phyloP scores from a whole-genome alignment of 768 basidiomycete species.

The Neoboletus brunneissimus region DNA sequence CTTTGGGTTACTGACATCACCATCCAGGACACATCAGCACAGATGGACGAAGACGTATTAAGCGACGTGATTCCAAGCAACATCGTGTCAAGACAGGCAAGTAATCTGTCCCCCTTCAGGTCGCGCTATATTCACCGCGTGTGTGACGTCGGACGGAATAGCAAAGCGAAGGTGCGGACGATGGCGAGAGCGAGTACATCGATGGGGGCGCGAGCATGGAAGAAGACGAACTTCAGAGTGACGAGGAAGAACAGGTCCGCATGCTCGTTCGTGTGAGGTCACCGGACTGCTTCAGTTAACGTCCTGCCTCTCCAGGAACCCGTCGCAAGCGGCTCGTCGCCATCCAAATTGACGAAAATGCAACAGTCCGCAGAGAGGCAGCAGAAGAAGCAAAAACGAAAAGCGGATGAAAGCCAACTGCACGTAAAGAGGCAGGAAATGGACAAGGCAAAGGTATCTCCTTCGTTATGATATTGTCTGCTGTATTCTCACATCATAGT shows the following conservation, averaged over 20 bases:
- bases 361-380: constrained; percentile 40
- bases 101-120: constrained; percentile 13
- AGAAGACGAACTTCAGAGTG: constrained; percentile 62
- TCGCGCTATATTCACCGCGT: constrained; percentile 7
- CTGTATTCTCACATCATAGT: constrained; percentile 17
- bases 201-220: constrained; percentile 54
- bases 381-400: constrained; percentile 53
- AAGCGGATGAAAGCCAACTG: constrained; percentile 67
- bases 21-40: constrained; percentile 13
- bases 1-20: background rate
- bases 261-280: background rate
- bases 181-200: constrained; percentile 65
- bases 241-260: constrained; percentile 41
- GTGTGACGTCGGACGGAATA: constrained; percentile 31
- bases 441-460: constrained; percentile 79
- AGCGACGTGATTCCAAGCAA: constrained; percentile 90
- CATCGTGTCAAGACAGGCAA: constrained; percentile 84
- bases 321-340: constrained; percentile 25
- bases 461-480: background rate
- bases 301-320: constrained; percentile 12
- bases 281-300: constrained; percentile 1
- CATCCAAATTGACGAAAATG: constrained; percentile 34
- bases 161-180: constrained; percentile 69
- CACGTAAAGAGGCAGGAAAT: constrained; percentile 73
- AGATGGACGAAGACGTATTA: constrained; percentile 74